Base-by-base conservation (phyloP, 2,329 filamentous ascomycete genomes). In the Ophiostoma ulmi region DNA sequence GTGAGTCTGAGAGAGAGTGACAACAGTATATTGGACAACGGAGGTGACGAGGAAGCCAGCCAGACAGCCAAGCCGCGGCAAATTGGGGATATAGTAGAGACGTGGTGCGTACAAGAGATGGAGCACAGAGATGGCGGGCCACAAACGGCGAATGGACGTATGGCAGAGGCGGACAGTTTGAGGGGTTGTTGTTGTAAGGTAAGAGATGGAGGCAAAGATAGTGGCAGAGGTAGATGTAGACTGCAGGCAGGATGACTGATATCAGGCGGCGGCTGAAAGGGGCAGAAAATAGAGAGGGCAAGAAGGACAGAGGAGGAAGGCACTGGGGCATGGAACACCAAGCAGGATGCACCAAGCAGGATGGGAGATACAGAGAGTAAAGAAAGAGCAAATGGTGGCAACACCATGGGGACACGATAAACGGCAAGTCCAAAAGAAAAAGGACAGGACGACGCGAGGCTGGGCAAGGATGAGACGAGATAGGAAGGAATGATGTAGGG, bases 51-150 rank as follows among this genome's bases (percentile, higher is more conserved):
- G 36, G 26, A 38, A 26, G 35, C 17, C 35, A 41, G 35, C 1
- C 13, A 58, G 52, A 58, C 52, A 26, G 52, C 52, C 52, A 10
- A 13, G 48, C 6, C 22, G 52, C 63, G 63, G 63, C 20, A 65
- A 36, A 17, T 35, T 3, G 38, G 38, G 11, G 38, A 3, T 22
- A 17, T 17, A 48, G 4, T 7, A 55, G 52, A n/a, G 52, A 1
- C 14, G 58, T 26, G 17, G 58, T 26, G 38, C 22, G 65, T 36
- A 66, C 64, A 4, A 26, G 38, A 26, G n/a, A 67, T 13, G 39
- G 65, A 11, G 26, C 14, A 67, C 65, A 67, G 65, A 67, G 65
- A 67, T 67, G 65, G 22, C 10, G 65, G 39, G 65, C 26, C n/a
- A 67, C 65, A 67, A 67, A 22, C 52, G n/a, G 52, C 8, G 52